Evolutionary conservation across 805 yeast species (phyloP), one percentile per base, ranked within the genome.

Genomic region (Cyberlindnera euphorbiiphila): DNA sequence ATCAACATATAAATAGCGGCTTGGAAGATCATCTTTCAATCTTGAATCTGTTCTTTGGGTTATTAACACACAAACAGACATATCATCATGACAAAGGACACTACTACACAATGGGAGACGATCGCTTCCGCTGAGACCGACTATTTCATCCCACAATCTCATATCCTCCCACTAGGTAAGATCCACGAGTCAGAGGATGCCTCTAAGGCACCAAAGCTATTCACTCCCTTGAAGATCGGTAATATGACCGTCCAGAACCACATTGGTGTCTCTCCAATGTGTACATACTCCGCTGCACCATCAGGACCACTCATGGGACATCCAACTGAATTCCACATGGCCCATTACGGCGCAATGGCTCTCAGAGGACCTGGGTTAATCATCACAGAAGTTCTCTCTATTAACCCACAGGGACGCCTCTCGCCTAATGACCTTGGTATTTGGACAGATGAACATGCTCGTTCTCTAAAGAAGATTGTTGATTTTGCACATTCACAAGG

Each of bases 221-320:
- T 53, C 43, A 29, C 36, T 4, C 54, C 54, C 10, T 12, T 51
- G 9, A 45, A 25, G 23, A 47, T 53, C 32, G 50, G 49, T 22
- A 30, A 32, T 26, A 34, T 45, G 26, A 22, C 29, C 4, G 31
- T 77, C 15, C 66, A 63, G 11, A 78, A 78, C 53, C 60, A 83
- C 42, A 52, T 75, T 20, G 77, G 77, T 34, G 74, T 76, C 15
- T 66, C 80, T 1, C 79, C 79, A 31, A 72, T 74, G 78, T 71
- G 78, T 50, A 69, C 62, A 33, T 74, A 74, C 52, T 66, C 78
- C 6, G 66, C 72, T 3, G 40, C 46, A 4, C 34, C 25, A 16
- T 19, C 27, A 4, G 56, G 57, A 14, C 30, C 38, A 2, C 46
- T 53, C 3, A 57, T 72, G 32, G 68, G 69, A 2, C 52, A 56